phyloP scores from a whole-genome alignment of 371 early-diverging fungal species.

The Funneliformis caledonium region DNA sequence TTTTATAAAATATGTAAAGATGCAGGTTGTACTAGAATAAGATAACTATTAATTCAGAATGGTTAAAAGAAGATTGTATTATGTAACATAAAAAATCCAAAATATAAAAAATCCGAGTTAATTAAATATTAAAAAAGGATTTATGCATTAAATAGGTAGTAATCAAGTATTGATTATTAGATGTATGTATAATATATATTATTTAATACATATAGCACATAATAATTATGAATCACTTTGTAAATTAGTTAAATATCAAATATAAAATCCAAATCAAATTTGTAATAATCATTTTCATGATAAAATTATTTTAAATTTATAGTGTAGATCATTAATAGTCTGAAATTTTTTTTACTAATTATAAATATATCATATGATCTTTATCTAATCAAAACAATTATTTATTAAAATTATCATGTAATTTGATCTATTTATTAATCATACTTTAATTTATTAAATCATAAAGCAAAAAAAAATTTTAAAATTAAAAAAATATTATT shows the following conservation, averaged over 20 bases:
- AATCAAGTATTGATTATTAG: neutral
- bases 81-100: neutral
- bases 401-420: no score
- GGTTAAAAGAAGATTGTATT: neutral
- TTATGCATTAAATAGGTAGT: neutral
- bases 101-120: neutral
- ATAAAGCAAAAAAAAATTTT: no score
- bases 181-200: slow-evolving; percentile 1
- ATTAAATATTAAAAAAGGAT: neutral
- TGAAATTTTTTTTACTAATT: no score
- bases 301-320: neutral
- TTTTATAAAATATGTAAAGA: no score
- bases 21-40: no score
- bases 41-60: no score
- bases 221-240: neutral
- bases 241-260: neutral
- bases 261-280: neutral
- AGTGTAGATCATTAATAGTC: no score
- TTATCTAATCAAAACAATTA: no score
- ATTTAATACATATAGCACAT: neutral
- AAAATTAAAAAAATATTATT: no score
- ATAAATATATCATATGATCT: no score
- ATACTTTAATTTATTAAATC: no score
- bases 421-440: no score
- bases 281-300: neutral